Evolutionary conservation across 352 stramenopile species (phyloP).

Genomic region (Globisporangium carolinianum): DNA sequence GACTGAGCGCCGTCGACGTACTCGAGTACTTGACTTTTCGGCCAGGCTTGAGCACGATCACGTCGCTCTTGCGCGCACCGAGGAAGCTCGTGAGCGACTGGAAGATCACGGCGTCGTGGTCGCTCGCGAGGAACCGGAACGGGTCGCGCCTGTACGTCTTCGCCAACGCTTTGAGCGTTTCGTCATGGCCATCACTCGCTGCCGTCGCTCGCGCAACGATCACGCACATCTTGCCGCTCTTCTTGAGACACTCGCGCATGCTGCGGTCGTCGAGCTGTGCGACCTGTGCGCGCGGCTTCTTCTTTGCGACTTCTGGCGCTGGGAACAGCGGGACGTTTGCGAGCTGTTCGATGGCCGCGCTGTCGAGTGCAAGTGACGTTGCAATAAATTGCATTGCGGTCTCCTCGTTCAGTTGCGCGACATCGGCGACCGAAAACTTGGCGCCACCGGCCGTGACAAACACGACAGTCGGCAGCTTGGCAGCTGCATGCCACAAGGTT

Average conservation of each 20-base stretch:
- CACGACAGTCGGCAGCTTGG: slow-evolving; percentile 45
- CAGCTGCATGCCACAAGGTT: neutral
- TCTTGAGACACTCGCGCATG: slow-evolving; percentile 33
- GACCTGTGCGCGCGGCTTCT: slow-evolving; percentile 51
- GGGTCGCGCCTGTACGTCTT: slow-evolving; percentile 78
- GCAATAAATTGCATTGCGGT: slow-evolving; percentile 55
- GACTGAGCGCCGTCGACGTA: slow-evolving; percentile 16
- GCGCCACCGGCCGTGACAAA: slow-evolving; percentile 42
- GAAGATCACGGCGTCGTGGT: slow-evolving; percentile 28
- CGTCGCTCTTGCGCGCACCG: slow-evolving; percentile 16
- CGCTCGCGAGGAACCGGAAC: slow-evolving; percentile 48
- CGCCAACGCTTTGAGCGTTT: slow-evolving; percentile 47
- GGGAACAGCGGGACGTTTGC: slow-evolving; percentile 49
- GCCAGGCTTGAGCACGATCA: slow-evolving; percentile 57
- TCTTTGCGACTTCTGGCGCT: slow-evolving; percentile 60
- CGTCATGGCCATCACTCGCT: slow-evolving; percentile 4
- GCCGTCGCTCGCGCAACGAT: slow-evolving; percentile 31
- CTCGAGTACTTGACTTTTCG: slow-evolving; percentile 53
- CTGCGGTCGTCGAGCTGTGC: slow-evolving; percentile 27
- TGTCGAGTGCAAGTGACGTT: slow-evolving; percentile 26
- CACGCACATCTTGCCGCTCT: slow-evolving; percentile 71
- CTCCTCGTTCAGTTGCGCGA: slow-evolving; percentile 29
- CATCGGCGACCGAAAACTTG: slow-evolving; percentile 37
- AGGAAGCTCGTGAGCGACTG: slow-evolving; percentile 30
- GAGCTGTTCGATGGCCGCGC: slow-evolving; percentile 20